phyloP scores from a whole-genome alignment of 1,284 basidiomycete genomes.

The Rhodotorula sp. region DNA sequence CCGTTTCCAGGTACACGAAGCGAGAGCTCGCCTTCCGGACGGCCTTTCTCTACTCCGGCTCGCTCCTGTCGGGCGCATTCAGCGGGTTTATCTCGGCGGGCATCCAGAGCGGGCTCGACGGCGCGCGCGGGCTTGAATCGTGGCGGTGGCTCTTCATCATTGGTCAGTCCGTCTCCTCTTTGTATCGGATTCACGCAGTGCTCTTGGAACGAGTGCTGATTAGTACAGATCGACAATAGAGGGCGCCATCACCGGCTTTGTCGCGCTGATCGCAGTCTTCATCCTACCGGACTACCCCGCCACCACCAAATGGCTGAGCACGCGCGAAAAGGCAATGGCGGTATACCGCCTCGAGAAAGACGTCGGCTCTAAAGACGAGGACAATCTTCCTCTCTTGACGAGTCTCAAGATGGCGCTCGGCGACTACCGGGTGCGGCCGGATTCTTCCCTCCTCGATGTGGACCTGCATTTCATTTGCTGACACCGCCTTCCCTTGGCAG shows the following conservation, averaged over 20 bases:
- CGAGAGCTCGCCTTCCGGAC: slow-evolving; percentile 58
- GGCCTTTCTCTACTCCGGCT: slow-evolving; percentile 65
- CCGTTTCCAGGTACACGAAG: no score
- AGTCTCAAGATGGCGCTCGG: slow-evolving; percentile 62
- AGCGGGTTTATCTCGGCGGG: slow-evolving; percentile 69
- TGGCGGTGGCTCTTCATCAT: slow-evolving; percentile 59
- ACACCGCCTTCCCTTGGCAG: background rate
- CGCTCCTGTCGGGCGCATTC: slow-evolving; percentile 72
- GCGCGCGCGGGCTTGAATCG: slow-evolving; percentile 62
- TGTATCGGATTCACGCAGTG: slow-evolving; percentile 55
- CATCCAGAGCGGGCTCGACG: slow-evolving; percentile 66
- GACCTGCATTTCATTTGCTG: slow-evolving; percentile 40
- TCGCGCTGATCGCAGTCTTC: slow-evolving; percentile 63
- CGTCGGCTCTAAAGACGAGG: slow-evolving; percentile 51
- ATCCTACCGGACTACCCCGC: slow-evolving; percentile 69
- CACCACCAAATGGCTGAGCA: slow-evolving; percentile 65
- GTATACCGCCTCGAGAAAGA: slow-evolving; percentile 20
- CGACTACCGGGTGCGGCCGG: slow-evolving; percentile 50
- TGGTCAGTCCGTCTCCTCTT: background rate
- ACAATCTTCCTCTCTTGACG: slow-evolving; percentile 57
- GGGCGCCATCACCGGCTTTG: slow-evolving; percentile 54
- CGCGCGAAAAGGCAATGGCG: slow-evolving; percentile 62
- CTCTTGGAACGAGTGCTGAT: slow-evolving; percentile 56
- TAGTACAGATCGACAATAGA: slow-evolving; percentile 40
- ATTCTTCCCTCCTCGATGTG: slow-evolving; percentile 8